Evolutionary conservation across 2,329 filamentous ascomycete genomes (phyloP), one percentile per base, ranked within the genome.

Genomic region (Trematosphaeria pertusa): DNA sequence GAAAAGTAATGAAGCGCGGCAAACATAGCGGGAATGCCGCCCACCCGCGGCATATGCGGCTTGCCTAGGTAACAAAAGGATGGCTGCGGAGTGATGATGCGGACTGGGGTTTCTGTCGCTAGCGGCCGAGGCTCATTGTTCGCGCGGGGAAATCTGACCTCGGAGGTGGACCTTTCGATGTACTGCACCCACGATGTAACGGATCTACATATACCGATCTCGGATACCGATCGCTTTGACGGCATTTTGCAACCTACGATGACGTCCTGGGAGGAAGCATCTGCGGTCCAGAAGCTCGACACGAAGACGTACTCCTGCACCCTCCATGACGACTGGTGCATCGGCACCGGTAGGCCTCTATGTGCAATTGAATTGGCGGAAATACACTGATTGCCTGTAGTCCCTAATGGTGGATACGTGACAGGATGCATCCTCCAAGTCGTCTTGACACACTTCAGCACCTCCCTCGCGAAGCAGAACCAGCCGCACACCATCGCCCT

Each of bases 371-470:
- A n/a, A n/a, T n/a, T n/a, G n/a, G n/a, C n/a, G n/a, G n/a, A n/a
- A n/a, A n/a, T n/a, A n/a, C n/a, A 31, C 33, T 34, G 37, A 37
- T 44, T 45, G 48, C 51, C 42, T 35, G 26, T 61, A 86, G 87
- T 89, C 10, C 86, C 87, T 5, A 85, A 90, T 67, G 87, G 87
- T 41, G 87, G 87, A 47, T 87, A 86, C 59, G 82, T 88, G 12
- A 85, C 86, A 8, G 78, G 84, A 0, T 76, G 81, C 37, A 78
- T 90, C 51, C 77, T 87, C 51, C 77, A 78, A 43, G 81, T 85
- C 14, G 83, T 83, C 18, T 71, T 73, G 8, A 77, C 73, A 2
- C 86, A 88, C 68, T 86, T 87, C 73, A 69, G 55, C 19, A 81
- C 77, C 5, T 81, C 84, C 5, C 79, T 86, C 15, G 72, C 77